A percentile compares a stretch with the other conserved stretches of the same genome.
These are phyloP conservation scores for Pyrenochaeta sp. DNA, from an alignment of 2,329 filamentous ascomycete genomes.

Conservation along the genomic window DNA sequence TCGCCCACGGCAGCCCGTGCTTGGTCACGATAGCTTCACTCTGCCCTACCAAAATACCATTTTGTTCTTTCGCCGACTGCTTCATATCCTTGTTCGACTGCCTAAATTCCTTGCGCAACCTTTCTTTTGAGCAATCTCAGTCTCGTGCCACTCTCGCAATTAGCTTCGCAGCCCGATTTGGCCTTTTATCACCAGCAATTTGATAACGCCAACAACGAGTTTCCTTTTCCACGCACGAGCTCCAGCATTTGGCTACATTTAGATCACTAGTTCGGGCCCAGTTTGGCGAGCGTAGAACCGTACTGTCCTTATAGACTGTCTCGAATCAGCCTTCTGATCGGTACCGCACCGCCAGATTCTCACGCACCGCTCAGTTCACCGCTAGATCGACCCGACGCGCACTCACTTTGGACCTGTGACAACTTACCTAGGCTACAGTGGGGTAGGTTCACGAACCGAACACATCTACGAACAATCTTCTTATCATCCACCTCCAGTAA, in stretches of 20 bases:
- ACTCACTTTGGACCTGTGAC: constrained; percentile 12
- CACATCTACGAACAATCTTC: constrained; percentile 1
- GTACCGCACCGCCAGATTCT: constrained; percentile 2
- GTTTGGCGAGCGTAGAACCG: neutral
- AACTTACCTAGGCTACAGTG: constrained; percentile 5
- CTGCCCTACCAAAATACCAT: constrained; percentile 6
- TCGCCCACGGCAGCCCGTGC: constrained; percentile 21
- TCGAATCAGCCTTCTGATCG: neutral
- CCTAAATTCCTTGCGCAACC: neutral
- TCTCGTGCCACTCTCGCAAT: neutral
- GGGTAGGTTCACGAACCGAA: constrained; percentile 12
- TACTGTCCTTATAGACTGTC: neutral
- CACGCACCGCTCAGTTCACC: constrained; percentile 17
- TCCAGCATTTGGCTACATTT: neutral
- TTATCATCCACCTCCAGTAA: constrained; percentile 1
- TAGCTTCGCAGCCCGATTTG: neutral
- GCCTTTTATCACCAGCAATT: neutral
- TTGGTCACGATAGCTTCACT: constrained; percentile 20
- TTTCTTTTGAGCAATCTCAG: neutral
- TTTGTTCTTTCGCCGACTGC: constrained; percentile 2
- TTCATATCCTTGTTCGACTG: constrained; percentile 1
- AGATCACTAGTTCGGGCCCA: neutral
- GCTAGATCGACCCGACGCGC: constrained; percentile 6
- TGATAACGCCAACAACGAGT: neutral
- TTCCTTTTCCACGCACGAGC: neutral